These are phyloP conservation scores for Jacaranda copaia DNA, from an alignment of 257 asterid species.

Conservation along the genomic window DNA sequence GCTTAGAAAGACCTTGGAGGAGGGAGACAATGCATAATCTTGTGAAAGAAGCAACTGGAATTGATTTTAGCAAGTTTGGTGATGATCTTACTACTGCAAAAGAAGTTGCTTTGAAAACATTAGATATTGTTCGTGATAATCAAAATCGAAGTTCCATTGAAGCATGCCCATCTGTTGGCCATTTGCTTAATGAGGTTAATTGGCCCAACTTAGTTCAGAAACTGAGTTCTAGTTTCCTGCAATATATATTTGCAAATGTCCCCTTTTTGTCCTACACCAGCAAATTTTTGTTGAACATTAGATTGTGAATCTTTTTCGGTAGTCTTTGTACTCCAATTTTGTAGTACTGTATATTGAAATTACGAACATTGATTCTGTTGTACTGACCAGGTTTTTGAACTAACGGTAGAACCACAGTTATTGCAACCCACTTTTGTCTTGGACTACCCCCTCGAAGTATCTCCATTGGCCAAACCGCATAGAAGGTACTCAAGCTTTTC, in stretches of 20 bases:
- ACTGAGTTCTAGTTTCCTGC: background rate
- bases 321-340: background rate
- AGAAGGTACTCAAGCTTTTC: conserved; percentile 63
- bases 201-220: conserved; percentile 18
- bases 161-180: conserved; percentile 59
- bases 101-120: conserved; percentile 57
- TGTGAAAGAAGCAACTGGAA: conserved; percentile 86
- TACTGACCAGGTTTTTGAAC: conserved; percentile 76
- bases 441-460: conserved; percentile 96
- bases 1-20: conserved; percentile 97
- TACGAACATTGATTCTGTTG: conserved; percentile 14
- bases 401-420: conserved; percentile 79
- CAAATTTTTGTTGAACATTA: background rate
- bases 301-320: conserved; percentile 4
- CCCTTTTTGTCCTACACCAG: conserved; percentile 1
- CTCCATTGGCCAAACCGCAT: conserved; percentile 98
- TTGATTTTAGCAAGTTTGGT: conserved; percentile 69
- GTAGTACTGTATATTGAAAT: background rate
- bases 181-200: conserved; percentile 84
- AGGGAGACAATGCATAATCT: conserved; percentile 97
- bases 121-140: conserved; percentile 46
- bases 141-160: conserved; percentile 57
- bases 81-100: conserved; percentile 43
- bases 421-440: conserved; percentile 94
- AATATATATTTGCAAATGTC: background rate